Conservation (phyloP, 202 grass and related monocot genomes). For the Cymbopogon flexuosus region DNA sequence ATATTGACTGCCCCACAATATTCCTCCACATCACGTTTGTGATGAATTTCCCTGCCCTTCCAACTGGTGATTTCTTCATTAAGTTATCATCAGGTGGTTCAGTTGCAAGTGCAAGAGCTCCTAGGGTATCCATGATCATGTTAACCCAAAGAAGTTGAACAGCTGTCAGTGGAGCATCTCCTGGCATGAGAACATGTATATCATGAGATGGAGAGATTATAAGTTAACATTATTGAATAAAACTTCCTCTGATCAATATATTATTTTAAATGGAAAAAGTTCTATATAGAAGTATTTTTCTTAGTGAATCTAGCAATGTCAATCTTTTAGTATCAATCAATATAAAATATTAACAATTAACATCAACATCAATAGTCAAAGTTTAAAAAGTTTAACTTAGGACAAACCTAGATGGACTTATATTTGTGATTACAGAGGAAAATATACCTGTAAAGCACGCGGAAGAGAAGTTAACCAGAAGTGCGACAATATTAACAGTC, state of each 20-base stretch:
- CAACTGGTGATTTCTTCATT: constrained; percentile 64
- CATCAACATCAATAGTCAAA: not conserved
- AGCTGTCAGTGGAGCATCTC: constrained; percentile 74
- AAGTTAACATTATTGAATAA: not conserved
- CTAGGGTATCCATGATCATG: constrained; percentile 98
- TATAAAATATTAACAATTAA: not conserved
- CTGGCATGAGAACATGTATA: constrained; percentile 31
- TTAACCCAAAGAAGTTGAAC: constrained; percentile 94
- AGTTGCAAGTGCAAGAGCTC: constrained; percentile 78
- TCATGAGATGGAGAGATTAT: constrained; percentile 5
- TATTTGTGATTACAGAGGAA: not conserved
- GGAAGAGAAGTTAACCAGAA: constrained; percentile 80
- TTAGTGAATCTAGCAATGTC: not conserved
- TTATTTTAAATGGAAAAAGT: not conserved
- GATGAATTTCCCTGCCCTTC: constrained; percentile 79
- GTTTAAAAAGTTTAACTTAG: not conserved
- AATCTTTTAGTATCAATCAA: not conserved
- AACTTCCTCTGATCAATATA: not conserved
- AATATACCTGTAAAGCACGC: constrained; percentile 72
- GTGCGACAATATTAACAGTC: constrained; percentile 76
- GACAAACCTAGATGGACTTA: not conserved
- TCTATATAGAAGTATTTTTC: not conserved
- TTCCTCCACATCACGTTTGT: constrained; percentile 89
- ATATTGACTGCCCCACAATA: constrained; percentile 65
- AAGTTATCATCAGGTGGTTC: constrained; percentile 71